Percentiles rank a stretch among this genome's conserved stretches.
Conservation (phyloP, 345 rosid genomes). For the Euphorbia peplus region DNA sequence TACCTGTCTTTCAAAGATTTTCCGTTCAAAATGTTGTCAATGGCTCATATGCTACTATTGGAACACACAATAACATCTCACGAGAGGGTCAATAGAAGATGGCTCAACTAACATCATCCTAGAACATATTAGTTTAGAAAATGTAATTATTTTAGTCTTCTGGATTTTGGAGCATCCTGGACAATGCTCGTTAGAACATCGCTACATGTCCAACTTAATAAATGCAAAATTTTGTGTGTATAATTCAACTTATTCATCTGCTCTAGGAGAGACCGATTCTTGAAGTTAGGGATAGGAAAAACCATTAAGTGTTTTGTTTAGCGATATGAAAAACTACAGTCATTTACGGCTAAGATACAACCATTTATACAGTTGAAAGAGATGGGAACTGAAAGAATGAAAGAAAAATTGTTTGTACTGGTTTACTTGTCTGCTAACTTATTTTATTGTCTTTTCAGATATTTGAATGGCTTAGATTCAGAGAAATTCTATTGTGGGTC, state of each 20-base stretch:
- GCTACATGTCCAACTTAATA: not conserved
- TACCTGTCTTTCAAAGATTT: no score
- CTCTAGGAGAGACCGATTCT: slow-evolving; percentile 16
- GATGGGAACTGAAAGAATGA: not conserved
- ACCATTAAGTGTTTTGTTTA: slow-evolving; percentile 21
- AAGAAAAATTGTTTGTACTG: not conserved
- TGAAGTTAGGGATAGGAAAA: slow-evolving; percentile 19
- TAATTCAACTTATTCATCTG: slow-evolving; percentile 19
- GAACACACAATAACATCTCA: no score
- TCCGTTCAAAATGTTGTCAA: no score
- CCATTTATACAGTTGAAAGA: no score
- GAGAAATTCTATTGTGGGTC: no score
- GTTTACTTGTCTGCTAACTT: not conserved
- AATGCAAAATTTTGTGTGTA: slow-evolving; percentile 21
- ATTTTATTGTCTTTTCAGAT: not conserved
- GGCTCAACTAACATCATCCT: no score
- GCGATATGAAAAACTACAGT: slow-evolving; percentile 1
- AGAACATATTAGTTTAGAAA: no score
- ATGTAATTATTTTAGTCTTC: no score
- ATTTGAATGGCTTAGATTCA: no score
- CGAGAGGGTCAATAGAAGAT: no score
- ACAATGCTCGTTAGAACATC: not conserved
- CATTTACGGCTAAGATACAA: no score
- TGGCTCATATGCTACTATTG: no score
- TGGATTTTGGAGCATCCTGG: slow-evolving; percentile 1